Conservation (phyloP, 2,329 filamentous ascomycete genomes). For the Hypoxylon rubiginosum region DNA sequence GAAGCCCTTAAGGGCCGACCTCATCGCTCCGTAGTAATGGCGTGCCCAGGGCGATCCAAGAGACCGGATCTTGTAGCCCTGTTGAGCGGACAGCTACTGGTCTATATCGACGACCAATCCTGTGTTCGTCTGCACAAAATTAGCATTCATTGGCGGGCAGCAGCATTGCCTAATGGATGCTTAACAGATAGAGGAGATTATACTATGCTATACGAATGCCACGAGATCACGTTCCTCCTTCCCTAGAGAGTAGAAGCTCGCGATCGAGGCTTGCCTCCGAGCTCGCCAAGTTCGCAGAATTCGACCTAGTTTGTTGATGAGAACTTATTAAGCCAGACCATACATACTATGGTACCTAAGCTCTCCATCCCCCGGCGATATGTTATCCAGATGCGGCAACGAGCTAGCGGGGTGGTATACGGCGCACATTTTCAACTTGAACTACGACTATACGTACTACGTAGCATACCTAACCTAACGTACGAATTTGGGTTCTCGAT, state of each 20-base stretch:
- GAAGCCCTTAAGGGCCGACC: constrained; percentile 25
- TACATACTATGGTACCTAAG: no score
- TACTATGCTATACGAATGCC: constrained; percentile 27
- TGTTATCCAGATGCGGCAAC: constrained; percentile 42
- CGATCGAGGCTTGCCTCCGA: constrained; percentile 22
- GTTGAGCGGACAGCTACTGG: constrained; percentile 33
- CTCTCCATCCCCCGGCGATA: constrained; percentile 36
- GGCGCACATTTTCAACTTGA: constrained; percentile 19
- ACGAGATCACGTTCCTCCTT: constrained; percentile 24
- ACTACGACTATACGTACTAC: constrained; percentile 23
- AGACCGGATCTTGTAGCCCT: constrained; percentile 34
- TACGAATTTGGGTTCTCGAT: constrained; percentile 40
- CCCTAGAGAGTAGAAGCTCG: constrained; percentile 24
- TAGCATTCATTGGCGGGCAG: constrained; percentile 38
- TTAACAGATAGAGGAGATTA: constrained; percentile 21
- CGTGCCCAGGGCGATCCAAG: constrained; percentile 24
- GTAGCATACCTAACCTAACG: constrained; percentile 31
- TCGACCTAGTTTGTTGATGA: constrained; percentile 31
- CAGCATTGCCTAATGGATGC: constrained; percentile 29
- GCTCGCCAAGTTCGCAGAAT: constrained; percentile 35
- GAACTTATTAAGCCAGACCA: constrained; percentile 30
- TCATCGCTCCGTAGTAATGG: constrained; percentile 26
- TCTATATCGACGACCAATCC: constrained; percentile 36
- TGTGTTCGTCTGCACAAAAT: constrained; percentile 25
- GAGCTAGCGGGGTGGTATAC: constrained; percentile 29